Conservation (phyloP, 139 green algal genomes). For the Nannochloris sp. region DNA sequence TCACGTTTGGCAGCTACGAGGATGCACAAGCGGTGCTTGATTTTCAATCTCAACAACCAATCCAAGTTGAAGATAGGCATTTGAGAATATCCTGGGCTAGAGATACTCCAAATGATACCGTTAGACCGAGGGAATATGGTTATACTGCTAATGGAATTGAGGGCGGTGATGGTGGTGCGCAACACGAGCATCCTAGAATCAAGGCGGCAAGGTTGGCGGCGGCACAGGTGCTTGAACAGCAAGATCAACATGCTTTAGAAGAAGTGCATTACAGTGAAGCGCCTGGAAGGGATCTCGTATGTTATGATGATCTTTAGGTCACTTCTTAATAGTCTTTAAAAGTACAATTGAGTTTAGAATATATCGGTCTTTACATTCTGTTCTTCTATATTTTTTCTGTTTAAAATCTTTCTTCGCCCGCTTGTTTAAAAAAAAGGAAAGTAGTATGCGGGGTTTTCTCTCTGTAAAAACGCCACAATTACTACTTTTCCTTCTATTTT, state of each 20-base stretch:
- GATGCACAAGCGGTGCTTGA: slow-evolving; percentile 20
- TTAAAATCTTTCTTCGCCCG: background rate
- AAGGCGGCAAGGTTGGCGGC: slow-evolving; percentile 9
- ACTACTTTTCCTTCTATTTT: too few relatives aligned
- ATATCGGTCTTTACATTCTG: background rate
- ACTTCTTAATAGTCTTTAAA: background rate
- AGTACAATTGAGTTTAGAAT: background rate
- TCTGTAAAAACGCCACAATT: too few relatives aligned
- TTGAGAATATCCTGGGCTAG: slow-evolving; percentile 35
- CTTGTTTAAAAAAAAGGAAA: background rate
- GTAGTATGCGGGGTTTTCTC: background rate
- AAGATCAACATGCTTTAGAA: slow-evolving; percentile 4
- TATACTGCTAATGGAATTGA: background rate
- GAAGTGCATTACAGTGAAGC: background rate
- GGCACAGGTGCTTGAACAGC: background rate
- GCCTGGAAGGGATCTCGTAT: slow-evolving; percentile 22
- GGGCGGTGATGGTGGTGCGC: background rate
- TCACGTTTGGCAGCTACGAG: slow-evolving; percentile 22
- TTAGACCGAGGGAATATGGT: background rate
- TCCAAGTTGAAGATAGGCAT: slow-evolving; percentile 13
- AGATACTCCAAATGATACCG: background rate
- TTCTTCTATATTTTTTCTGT: slow-evolving; percentile 1
- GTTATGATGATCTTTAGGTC: slow-evolving; percentile 35
- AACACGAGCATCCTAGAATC: background rate
- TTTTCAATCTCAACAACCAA: slow-evolving; percentile 15